These are phyloP conservation scores for Candida qinlingensis DNA, from an alignment of 805 yeast species.

Conservation along the genomic window DNA sequence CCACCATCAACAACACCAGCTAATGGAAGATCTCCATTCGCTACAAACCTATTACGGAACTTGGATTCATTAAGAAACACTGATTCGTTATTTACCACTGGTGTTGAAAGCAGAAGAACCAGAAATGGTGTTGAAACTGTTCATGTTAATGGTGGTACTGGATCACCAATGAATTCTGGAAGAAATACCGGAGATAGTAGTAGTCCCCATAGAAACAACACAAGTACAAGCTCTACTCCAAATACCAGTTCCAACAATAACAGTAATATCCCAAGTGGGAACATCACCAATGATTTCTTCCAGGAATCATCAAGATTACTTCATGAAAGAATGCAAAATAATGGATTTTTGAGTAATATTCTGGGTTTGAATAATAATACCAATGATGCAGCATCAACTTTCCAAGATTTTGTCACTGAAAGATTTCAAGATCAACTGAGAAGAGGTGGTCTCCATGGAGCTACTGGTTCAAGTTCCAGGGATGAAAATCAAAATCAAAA, in stretches of 20 bases:
- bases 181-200: too few species aligned
- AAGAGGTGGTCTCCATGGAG: not conserved
- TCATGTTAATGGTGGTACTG: conserved; percentile 8
- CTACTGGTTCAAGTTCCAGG: not conserved
- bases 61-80: conserved; percentile 4
- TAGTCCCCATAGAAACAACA: not conserved
- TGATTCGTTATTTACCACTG: conserved; percentile 15
- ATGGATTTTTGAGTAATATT: not conserved
- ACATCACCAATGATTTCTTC: conserved; percentile 1
- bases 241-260: not conserved
- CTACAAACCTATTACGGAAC: conserved; percentile 9
- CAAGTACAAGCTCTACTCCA: not conserved
- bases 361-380: not conserved
- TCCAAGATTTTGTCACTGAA: conserved; percentile 3
- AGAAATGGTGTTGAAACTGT: conserved; percentile 21
- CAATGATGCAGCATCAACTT: not conserved
- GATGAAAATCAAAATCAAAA: not conserved
- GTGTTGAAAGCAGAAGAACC: conserved; percentile 22
- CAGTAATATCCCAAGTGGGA: not conserved
- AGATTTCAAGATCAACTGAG: conserved; percentile 3
- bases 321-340: conserved; percentile 3
- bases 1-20: not conserved
- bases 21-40: conserved; percentile 7
- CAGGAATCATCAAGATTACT: conserved; percentile 7
- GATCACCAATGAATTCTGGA: not conserved